Conservation (phyloP, 2,329 filamentous ascomycete species). For the Sclerotinia borealis region DNA sequence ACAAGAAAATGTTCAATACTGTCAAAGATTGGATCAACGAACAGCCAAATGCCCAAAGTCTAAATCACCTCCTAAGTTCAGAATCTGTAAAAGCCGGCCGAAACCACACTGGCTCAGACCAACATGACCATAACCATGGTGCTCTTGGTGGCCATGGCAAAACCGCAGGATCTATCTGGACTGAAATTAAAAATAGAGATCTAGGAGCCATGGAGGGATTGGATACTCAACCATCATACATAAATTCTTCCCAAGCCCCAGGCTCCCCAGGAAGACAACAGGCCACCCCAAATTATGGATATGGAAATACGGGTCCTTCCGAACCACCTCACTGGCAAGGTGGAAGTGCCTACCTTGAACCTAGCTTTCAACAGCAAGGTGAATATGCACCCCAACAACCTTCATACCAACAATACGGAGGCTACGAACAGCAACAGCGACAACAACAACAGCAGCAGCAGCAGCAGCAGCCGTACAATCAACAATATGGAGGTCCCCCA, state of each 20-base stretch:
- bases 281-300: slow-evolving; percentile 26
- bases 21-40: slow-evolving; percentile 76
- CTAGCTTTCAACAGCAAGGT: slow-evolving; percentile 17
- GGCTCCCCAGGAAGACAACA: slow-evolving; percentile 19
- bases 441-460: background rate
- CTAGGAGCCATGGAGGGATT: slow-evolving; percentile 48
- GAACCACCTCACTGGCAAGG: slow-evolving; percentile 20
- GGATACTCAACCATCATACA: slow-evolving; percentile 35
- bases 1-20: slow-evolving; percentile 81
- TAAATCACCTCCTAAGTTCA: slow-evolving; percentile 73
- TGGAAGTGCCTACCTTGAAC: slow-evolving; percentile 21
- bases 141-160: slow-evolving; percentile 45
- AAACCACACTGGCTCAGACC: slow-evolving; percentile 58
- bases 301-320: slow-evolving; percentile 21
- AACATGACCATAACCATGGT: slow-evolving; percentile 30
- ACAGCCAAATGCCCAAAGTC: slow-evolving; percentile 56
- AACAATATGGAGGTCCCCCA: slow-evolving; percentile 12
- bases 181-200: slow-evolving; percentile 54
- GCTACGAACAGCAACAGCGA: background rate
- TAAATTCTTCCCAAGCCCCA: slow-evolving; percentile 19
- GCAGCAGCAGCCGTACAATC: slow-evolving; percentile 15
- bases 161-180: slow-evolving; percentile 54
- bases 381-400: slow-evolving; percentile 15
- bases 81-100: slow-evolving; percentile 76
- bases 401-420: slow-evolving; percentile 12